Evolutionary conservation across 164 flowering plant species (phyloP).

Genomic region (Kalanchoe fedtschenkoi): DNA sequence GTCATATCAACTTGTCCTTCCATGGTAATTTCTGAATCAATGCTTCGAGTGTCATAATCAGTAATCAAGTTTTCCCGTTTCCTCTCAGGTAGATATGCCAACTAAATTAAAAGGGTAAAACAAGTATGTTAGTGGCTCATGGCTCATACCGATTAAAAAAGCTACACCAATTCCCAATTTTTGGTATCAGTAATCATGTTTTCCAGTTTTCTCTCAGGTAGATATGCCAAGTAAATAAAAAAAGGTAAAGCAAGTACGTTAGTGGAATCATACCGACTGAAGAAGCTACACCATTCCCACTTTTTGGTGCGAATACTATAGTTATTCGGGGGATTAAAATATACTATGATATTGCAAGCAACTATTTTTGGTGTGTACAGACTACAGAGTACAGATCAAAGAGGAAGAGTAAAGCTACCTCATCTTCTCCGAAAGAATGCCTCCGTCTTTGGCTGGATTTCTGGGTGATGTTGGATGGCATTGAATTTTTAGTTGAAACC

Average conservation of each 20-base stretch:
- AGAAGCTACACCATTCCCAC: no score
- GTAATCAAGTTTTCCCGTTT: slow-evolving; percentile 52
- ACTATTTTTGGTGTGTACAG: no score
- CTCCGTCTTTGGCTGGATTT: slow-evolving; percentile 72
- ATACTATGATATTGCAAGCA: no score
- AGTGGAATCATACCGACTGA: no score
- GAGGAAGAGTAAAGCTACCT: slow-evolving; percentile 32
- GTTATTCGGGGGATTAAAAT: no score
- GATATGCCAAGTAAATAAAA: slow-evolving; percentile 66
- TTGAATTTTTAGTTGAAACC: slow-evolving; percentile 77
- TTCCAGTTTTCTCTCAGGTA: slow-evolving; percentile 68
- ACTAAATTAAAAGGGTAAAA: slow-evolving; percentile 63
- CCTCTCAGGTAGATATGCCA: slow-evolving; percentile 72
- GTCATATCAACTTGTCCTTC: slow-evolving; percentile 36
- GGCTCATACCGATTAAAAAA: no score
- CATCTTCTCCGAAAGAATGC: slow-evolving; percentile 99
- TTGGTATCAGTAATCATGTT: slow-evolving; percentile 51
- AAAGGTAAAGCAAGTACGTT: no score
- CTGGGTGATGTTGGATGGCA: slow-evolving; percentile 55
- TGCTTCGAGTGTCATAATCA: slow-evolving; percentile 57
- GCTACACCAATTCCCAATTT: no score
- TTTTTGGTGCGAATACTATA: slow-evolving; percentile 50
- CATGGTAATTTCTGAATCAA: slow-evolving; percentile 44
- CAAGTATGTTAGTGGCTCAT: no score
- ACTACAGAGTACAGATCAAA: no score